Conservation (phyloP, 768 basidiomycete genomes). For the Mycena crocata region DNA sequence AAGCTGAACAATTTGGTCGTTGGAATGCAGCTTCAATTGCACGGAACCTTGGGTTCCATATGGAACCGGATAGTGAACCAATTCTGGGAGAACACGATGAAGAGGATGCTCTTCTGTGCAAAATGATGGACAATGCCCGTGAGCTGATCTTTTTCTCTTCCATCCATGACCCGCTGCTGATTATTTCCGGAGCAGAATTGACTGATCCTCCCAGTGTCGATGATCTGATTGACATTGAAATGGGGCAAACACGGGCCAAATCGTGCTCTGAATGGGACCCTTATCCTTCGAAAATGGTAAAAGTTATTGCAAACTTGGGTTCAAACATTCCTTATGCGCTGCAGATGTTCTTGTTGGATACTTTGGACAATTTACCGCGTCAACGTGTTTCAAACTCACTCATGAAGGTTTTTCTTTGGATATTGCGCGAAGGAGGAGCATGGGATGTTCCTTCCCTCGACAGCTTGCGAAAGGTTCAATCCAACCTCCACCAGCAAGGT, state of each 20-base stretch:
- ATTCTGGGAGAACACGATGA: background rate
- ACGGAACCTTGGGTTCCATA: background rate
- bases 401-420: slow-evolving; percentile 12
- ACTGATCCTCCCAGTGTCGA: background rate
- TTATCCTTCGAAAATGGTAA: slow-evolving; percentile 1
- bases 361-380: background rate
- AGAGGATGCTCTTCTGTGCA: slow-evolving; percentile 1
- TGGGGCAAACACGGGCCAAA: background rate
- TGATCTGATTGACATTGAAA: background rate
- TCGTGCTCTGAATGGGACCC: background rate
- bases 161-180: background rate
- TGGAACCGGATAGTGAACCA: background rate
- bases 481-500: background rate
- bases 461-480: background rate
- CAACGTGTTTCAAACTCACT: slow-evolving; percentile 13
- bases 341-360: slow-evolving; percentile 6
- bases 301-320: background rate
- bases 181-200: background rate
- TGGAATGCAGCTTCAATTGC: slow-evolving; percentile 12
- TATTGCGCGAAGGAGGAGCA: slow-evolving; percentile 1
- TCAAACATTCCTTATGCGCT: no score
- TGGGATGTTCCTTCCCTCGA: slow-evolving; percentile 7
- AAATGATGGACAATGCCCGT: slow-evolving; percentile 4
- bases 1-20: background rate
- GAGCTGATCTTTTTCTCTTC: background rate